Evolutionary conservation across 1,284 basidiomycete species (phyloP), one percentile per base, ranked within the genome.

Genomic region (Cryptococcus maquisensis): DNA sequence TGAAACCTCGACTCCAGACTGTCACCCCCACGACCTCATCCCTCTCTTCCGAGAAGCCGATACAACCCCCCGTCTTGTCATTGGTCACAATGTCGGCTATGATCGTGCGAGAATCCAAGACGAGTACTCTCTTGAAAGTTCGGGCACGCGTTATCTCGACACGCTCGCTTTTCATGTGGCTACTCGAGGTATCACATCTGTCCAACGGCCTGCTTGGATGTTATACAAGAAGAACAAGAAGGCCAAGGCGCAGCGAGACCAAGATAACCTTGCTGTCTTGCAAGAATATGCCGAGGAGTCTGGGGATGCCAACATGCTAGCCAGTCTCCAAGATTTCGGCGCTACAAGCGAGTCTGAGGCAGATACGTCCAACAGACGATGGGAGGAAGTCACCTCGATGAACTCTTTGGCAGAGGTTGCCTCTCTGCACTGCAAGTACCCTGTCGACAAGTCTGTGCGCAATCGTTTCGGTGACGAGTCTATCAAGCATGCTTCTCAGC

Each of bases 81-180:
- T 98, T 13, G 94, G 95, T 1, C 96, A 99, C 76, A 95, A 98
- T 68, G 87, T 98, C 26, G 89, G 92, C 2, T 98, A 92, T 72
- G 96, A 98, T 73, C 84, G 95, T 9, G 87, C 84, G 7, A 82
- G 93, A 15, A 80, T 96, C 15, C 72, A 78, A 21, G 90, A 97
- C 61, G 96, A 99, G 72, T 98, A 99, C 71, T 78, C 78, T 52
- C 73, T 97, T 5, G 68, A 79, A 1, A 80, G 82, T 0, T 88
- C 88, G 0, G 75, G 81, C 43, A 94, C 84, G 21, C 84, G 95
- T 1, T 99, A 90, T 73, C 76, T 98, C 38, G 96, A 98, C 71
- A 99, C 95, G 0, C 91, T 98, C 84, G 86, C 91, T 1, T 80
- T 99, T 10, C 95, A 99, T 71, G 87, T 96, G 47, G 92, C 96